phyloP scores from a whole-genome alignment of 495 filamentous ascomycete species.

The Xylaria flabelliformis region DNA sequence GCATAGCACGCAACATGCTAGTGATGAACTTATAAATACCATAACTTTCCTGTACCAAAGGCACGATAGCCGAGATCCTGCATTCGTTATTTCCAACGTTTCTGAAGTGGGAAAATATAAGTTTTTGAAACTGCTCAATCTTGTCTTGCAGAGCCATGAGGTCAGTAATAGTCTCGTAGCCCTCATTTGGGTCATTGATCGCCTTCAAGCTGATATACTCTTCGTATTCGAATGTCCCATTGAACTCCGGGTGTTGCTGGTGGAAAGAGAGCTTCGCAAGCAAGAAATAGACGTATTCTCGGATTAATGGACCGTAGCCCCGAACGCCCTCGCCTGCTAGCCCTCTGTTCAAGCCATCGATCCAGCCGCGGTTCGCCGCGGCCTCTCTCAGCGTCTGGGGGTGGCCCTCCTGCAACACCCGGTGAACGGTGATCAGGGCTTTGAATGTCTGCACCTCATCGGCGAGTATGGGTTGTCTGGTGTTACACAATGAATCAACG shows the following conservation, averaged over 20 bases:
- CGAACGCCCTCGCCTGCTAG: slow-evolving; percentile 84
- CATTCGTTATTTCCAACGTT: slow-evolving; percentile 93
- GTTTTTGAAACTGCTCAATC: slow-evolving; percentile 97
- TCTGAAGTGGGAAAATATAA: slow-evolving; percentile 96
- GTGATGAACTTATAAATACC: slow-evolving; percentile 97
- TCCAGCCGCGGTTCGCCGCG: slow-evolving; percentile 85
- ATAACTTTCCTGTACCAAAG: slow-evolving; percentile 96
- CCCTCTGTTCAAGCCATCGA: slow-evolving; percentile 89
- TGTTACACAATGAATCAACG: slow-evolving; percentile 30
- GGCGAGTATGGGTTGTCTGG: slow-evolving; percentile 90
- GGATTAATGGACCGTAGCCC: slow-evolving; percentile 90
- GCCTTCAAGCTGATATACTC: slow-evolving; percentile 98
- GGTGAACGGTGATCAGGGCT: slow-evolving; percentile 89
- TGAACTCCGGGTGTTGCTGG: slow-evolving; percentile 96
- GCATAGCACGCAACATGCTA: slow-evolving; percentile 95
- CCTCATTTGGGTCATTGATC: slow-evolving; percentile 98
- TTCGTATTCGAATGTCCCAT: slow-evolving; percentile 98
- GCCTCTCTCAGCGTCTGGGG: slow-evolving; percentile 86
- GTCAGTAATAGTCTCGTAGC: slow-evolving; percentile 97
- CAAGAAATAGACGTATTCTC: slow-evolving; percentile 94
- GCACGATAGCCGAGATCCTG: slow-evolving; percentile 90
- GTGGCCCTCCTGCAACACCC: slow-evolving; percentile 96
- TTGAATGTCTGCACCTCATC: slow-evolving; percentile 97
- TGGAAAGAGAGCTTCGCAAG: slow-evolving; percentile 93
- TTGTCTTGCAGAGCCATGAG: slow-evolving; percentile 97